Percentiles rank a stretch among this genome's conserved stretches.
Conservation (phyloP, 306 rosid genomes). For the Dicorynia guianensis region DNA sequence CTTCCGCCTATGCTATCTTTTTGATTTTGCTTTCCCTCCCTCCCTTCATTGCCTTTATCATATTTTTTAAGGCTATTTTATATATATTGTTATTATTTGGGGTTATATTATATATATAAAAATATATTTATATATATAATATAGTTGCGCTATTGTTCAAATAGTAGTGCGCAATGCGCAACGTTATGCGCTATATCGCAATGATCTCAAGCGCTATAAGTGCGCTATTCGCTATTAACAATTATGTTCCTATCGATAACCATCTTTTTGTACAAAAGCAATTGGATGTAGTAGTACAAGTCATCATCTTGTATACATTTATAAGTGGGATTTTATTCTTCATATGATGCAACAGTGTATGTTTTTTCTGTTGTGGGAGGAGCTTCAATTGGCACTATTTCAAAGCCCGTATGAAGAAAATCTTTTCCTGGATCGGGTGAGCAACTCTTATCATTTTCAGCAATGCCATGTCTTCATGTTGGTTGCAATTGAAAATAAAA, state of each 20-base stretch:
- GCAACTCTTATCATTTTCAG: conserved; percentile 23
- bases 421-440: conserved; percentile 84
- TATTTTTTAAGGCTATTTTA: no score
- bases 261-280: not conserved
- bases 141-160: no score
- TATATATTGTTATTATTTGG: no score
- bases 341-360: conserved; percentile 3
- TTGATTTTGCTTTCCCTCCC: no score
- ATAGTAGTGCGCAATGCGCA: no score
- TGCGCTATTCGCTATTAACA: not conserved
- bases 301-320: not conserved
- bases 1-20: no score
- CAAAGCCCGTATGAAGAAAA: conserved; percentile 59
- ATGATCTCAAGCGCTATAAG: no score
- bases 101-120: no score
- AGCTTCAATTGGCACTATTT: conserved; percentile 80
- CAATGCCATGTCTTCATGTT: conserved; percentile 13
- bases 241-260: no score
- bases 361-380: conserved; percentile 58
- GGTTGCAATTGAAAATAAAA: conserved; percentile 20
- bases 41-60: no score
- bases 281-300: not conserved
- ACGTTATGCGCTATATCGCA: no score
- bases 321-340: not conserved
- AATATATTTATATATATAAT: no score